Base-by-base conservation (phyloP, 2,329 filamentous ascomycete genomes). In the Delphinella strobiligena region DNA sequence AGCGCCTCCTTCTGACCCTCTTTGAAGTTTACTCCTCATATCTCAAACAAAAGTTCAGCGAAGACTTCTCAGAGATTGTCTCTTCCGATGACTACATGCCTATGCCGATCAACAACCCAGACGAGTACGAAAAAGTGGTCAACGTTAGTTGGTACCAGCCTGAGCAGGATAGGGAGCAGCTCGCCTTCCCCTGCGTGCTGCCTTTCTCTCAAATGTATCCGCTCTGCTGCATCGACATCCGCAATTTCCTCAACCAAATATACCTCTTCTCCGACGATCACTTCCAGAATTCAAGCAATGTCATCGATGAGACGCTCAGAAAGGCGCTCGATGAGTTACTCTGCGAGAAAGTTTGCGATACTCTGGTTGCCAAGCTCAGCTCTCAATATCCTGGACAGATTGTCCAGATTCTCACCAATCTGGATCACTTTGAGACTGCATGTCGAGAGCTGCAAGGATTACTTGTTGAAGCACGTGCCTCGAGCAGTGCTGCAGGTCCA, bases 131-230 rank as follows among this genome's bases (percentile, higher is more conserved):
- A 52, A 94, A 95, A 54, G 89, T 98, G 27, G 76, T 95, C 47
- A 91, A 87, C 45, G 87, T 96, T 44, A 93, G 83, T 63, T 98
- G 89, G 89, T 96, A 94, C 59, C 80, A 75, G 1, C 88, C 88
- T 32, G 86, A 93, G 22, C 86, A 83, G 51, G 66, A 78, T 14
- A 64, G 74, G 19, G 78, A 88, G 44, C 77, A 91, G 49, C 72
- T 94, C 12, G 45, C 83, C 10, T 94, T 94, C 57, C 93, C 91
- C 4, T 93, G 82, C 51, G 85, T 95, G n/a, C 68, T 98, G 1
- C 93, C 91, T 1, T 98, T 98, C 59, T 95, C 88, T 10, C 88
- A 96, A 53, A 98, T 98, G 91, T 98, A 98, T 56, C 89, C 91
- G 1, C 71, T 96, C 22, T 95, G 91, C 62, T 98, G 91, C 66